A percentile compares a stretch with the other conserved stretches of the same genome.
phyloP scores from a whole-genome alignment of 129 eudicot genomes.

The Deinandra increscens region DNA sequence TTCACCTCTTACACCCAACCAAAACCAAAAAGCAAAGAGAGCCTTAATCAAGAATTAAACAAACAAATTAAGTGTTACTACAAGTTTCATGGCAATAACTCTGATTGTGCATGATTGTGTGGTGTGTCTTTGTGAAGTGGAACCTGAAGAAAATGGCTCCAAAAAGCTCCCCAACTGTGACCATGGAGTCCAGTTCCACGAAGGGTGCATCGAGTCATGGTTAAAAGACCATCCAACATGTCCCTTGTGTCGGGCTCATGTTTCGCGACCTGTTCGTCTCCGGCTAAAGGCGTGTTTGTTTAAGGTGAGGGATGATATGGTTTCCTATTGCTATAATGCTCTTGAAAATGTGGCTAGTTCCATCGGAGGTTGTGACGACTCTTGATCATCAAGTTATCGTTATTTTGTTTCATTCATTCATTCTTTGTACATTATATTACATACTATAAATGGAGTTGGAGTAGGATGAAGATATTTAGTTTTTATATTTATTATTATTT shows the following conservation, averaged over 20 bases:
- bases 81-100: no score
- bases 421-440: background rate
- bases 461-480: no score
- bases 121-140: slow-evolving; percentile 25
- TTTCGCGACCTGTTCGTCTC: background rate
- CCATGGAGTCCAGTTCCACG: slow-evolving; percentile 15
- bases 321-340: background rate
- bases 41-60: no score
- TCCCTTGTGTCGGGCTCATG: slow-evolving; percentile 21
- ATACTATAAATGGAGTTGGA: background rate
- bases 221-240: slow-evolving; percentile 9
- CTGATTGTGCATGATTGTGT: background rate
- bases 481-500: no score
- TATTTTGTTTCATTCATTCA: no score
- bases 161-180: background rate
- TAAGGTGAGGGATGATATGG: background rate
- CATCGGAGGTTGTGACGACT: no score
- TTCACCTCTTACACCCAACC: background rate
- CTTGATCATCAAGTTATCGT: no score
- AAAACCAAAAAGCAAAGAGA: background rate
- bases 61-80: no score
- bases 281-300: background rate
- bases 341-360: background rate
- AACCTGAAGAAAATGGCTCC: background rate
- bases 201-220: slow-evolving; percentile 23